Evolutionary conservation across 306 rosid genomes (phyloP).

Genomic region (Boehmeria nivea): DNA sequence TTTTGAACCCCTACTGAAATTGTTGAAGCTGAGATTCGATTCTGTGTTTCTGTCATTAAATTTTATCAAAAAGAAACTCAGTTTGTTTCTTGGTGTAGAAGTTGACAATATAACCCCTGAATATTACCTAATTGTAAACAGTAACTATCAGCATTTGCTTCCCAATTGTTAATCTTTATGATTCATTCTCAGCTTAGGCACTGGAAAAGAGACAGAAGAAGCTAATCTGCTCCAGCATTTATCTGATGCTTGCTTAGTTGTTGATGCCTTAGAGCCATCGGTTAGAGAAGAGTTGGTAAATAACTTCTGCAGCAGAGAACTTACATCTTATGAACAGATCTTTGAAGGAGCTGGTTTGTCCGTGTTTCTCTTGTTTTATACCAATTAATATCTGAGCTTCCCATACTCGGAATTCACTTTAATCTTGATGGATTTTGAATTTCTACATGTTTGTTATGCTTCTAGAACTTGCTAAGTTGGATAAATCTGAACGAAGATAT

Average conservation of each 20-base stretch:
- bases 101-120: not conserved
- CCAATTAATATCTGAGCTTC: conserved; percentile 13
- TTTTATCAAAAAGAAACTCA: not conserved
- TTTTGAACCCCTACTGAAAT: not conserved
- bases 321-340: conserved; percentile 92
- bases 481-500: conserved; percentile 94
- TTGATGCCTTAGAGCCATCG: conserved; percentile 95
- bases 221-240: conserved; percentile 75
- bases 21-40: not conserved
- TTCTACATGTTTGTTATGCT: conserved; percentile 12
- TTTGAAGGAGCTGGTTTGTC: conserved; percentile 98
- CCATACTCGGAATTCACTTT: conserved; percentile 11
- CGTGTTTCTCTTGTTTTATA: conserved; percentile 12
- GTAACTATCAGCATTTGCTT: not conserved
- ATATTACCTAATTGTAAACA: not conserved
- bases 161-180: conserved; percentile 12
- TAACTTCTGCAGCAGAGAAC: conserved; percentile 90
- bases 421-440: conserved; percentile 20
- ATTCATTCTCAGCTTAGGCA: conserved; percentile 86
- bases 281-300: conserved; percentile 97
- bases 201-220: conserved; percentile 98
- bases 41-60: not conserved
- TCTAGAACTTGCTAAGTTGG: conserved; percentile 89
- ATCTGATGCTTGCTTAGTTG: conserved; percentile 98
- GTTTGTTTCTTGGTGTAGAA: conserved; percentile 7